Evolutionary conservation across 768 basidiomycete species (phyloP).

Genomic region (Boletus tylopilopsis): DNA sequence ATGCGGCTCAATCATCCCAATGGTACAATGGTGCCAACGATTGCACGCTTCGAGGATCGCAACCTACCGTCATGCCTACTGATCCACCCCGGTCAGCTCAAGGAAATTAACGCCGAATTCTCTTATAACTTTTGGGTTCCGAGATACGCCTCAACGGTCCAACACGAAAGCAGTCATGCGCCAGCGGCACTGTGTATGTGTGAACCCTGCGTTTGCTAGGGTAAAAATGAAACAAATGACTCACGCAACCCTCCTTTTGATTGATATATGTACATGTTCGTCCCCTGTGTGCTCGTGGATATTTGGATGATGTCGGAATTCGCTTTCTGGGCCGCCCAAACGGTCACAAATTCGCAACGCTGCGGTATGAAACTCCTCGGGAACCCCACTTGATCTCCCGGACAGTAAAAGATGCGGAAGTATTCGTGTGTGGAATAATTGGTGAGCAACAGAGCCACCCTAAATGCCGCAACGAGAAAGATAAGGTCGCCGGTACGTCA

Average conservation of each 20-base stretch:
- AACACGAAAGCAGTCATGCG: conserved; percentile 4
- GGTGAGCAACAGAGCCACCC: conserved; percentile 34
- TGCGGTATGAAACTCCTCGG: conserved; percentile 28
- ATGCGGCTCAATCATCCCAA: not conserved
- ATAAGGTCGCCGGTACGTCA: conserved; percentile 9
- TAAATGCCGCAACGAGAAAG: not conserved
- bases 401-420: conserved; percentile 31
- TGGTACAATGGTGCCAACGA: not conserved
- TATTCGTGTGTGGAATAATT: conserved; percentile 33
- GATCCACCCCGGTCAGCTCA: not conserved
- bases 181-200: conserved; percentile 14
- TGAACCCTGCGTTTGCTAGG: not conserved
- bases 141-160: conserved; percentile 6
- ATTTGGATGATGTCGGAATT: conserved; percentile 6
- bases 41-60: not conserved
- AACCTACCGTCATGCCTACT: not conserved
- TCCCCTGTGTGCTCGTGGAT: not conserved
- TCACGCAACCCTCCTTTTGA: conserved; percentile 24
- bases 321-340: conserved; percentile 30
- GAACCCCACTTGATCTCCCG: conserved; percentile 25
- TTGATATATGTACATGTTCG: conserved; percentile 6
- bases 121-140: conserved; percentile 5
- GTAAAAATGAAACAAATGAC: not conserved
- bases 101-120: not conserved
- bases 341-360: conserved; percentile 26